Conservation (phyloP, 805 yeast species). For the Priceomyces fermenticarens region DNA sequence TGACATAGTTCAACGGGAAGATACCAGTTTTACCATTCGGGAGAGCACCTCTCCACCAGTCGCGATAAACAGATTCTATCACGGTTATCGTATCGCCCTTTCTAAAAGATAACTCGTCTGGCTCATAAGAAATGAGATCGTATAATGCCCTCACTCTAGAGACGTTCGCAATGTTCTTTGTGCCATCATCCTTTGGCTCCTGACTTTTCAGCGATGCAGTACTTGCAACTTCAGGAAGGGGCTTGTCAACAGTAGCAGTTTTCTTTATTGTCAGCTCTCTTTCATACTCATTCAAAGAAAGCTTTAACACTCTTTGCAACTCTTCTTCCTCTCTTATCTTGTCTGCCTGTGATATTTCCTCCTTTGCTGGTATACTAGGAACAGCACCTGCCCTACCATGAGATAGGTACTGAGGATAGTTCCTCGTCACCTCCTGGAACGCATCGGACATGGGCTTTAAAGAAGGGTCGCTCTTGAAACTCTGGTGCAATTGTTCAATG, state of each 20-base stretch:
- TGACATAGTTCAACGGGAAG: constrained; percentile 89
- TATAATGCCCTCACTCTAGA: constrained; percentile 81
- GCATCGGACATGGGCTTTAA: constrained; percentile 67
- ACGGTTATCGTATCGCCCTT: constrained; percentile 88
- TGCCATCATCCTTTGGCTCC: constrained; percentile 13
- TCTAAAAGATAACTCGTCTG: constrained; percentile 82
- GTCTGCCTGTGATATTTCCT: constrained; percentile 43
- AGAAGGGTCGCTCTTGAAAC: constrained; percentile 74
- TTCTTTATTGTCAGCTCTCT: constrained; percentile 31
- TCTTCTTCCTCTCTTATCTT: constrained; percentile 72
- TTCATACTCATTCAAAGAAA: constrained; percentile 66
- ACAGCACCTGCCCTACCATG: constrained; percentile 10
- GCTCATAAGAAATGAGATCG: constrained; percentile 73
- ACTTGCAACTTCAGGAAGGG: constrained; percentile 28
- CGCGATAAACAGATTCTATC: constrained; percentile 81
- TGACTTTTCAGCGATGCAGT: background rate
- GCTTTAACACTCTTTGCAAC: constrained; percentile 67
- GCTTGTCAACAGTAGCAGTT: constrained; percentile 26
- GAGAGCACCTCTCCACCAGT: constrained; percentile 94
- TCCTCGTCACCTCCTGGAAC: constrained; percentile 44
- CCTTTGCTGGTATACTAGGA: constrained; percentile 62
- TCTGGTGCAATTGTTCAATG: constrained; percentile 59
- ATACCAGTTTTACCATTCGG: constrained; percentile 75
- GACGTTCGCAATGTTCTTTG: constrained; percentile 43
- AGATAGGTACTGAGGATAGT: constrained; percentile 29